phyloP scores from a whole-genome alignment of 768 basidiomycete genomes.

The Scleroderma bovista region DNA sequence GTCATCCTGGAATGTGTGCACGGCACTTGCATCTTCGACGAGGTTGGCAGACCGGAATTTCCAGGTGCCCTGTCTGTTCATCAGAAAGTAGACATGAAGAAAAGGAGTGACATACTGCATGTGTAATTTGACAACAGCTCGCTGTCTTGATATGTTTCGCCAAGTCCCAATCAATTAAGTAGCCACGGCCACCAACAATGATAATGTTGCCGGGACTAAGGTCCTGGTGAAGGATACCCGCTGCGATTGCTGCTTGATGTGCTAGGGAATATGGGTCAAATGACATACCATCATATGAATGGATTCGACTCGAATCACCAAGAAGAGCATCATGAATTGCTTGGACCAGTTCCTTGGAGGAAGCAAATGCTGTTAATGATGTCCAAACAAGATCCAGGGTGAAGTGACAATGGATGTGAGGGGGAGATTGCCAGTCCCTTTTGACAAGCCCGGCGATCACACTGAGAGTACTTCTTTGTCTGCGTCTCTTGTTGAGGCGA shows the following conservation, averaged over 20 bases:
- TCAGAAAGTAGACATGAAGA: background rate
- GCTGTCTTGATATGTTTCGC: background rate
- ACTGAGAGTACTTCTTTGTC: too few relatives aligned
- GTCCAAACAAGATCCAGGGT: slow-evolving; percentile 4
- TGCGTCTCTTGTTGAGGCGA: too few relatives aligned
- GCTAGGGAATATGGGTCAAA: background rate
- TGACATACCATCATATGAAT: background rate
- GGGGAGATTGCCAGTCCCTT: too few relatives aligned
- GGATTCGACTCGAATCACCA: slow-evolving; percentile 2
- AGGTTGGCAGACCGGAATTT: slow-evolving; percentile 25
- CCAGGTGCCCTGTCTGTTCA: slow-evolving; percentile 30
- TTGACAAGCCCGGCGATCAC: too few relatives aligned
- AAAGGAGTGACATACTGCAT: background rate
- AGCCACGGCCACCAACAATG: slow-evolving; percentile 5
- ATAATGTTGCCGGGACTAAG: slow-evolving; percentile 21
- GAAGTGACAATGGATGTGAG: slow-evolving; percentile 4
- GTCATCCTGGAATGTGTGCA: background rate
- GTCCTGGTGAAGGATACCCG: slow-evolving; percentile 18
- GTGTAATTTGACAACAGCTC: background rate
- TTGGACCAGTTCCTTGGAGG: slow-evolving; percentile 2
- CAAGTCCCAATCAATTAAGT: slow-evolving; percentile 26
- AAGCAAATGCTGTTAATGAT: background rate
- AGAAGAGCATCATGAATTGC: slow-evolving; percentile 5
- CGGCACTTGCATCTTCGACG: slow-evolving; percentile 7
- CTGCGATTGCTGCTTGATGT: background rate